Base-by-base conservation (phyloP, 2,329 filamentous ascomycete genomes). In the Knoxdaviesia capensis region DNA sequence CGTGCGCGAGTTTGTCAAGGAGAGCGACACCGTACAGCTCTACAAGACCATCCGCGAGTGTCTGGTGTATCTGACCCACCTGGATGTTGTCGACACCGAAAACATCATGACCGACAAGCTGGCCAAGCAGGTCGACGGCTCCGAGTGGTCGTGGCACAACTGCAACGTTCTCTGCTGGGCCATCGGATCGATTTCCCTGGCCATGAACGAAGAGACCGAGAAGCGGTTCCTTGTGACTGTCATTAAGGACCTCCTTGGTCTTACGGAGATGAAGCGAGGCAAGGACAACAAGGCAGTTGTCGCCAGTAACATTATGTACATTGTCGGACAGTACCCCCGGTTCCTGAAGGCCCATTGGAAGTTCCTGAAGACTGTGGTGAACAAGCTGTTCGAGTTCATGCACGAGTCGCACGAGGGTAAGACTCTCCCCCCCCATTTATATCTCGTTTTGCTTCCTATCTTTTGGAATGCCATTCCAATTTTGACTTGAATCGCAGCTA, bases 311-410 rank as follows among this genome's bases (percentile, higher is more conserved):
- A 98, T 98, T 55, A 98, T 98, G 90, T 98, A 98, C 59, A 98
- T 98, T 63, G 90, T 98, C 47, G 90, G 90, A 45, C 90, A 98
- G 57, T 98, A 98, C 56, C 90, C 90, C 34, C 83, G 90, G 20
- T 98, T 98, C 65, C 66, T 98, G 53, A 98, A 98, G 66, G 90
- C 90, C 1, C 90, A 98, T 60, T 98, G 90, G 90, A 98, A 98
- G 59, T 98, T 98, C 64, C 68, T 98, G 44, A 98, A 98, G 75
- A 98, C 90, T 3, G 90, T 98, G 11, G 90, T 98, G 54, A 98
- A 98, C 65, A 98, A 98, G 66, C 72, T 98, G 5, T 98, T 98
- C 54, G 90, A 98, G 64, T 98, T 98, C 57, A 98, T 98, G 90
- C 90, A 98, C 59, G 90, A 98, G 61, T 96, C 90, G 1, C 90